Conservation (phyloP, 2,329 filamentous ascomycete species). For the Fusarium sp. region DNA sequence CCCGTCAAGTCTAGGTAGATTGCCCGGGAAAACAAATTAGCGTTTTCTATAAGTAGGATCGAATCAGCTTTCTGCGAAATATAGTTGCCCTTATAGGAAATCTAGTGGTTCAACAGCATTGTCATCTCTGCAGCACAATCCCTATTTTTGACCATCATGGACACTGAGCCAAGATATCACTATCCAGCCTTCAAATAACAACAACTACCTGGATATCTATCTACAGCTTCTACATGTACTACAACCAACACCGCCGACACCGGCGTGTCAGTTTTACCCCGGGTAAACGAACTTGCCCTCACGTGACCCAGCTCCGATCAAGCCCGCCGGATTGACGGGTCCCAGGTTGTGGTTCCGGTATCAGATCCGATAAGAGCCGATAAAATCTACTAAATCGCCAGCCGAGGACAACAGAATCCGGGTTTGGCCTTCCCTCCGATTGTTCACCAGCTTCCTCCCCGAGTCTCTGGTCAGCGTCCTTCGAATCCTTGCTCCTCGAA, state of each 20-base stretch:
- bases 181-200: no score
- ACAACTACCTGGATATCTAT: no score
- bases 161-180: no score
- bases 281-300: not conserved
- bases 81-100: no score
- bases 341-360: not conserved
- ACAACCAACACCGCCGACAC: not conserved
- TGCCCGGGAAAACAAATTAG: not conserved
- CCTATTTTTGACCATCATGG: no score
- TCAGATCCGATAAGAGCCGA: conserved; percentile 20
- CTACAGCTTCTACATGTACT: not conserved
- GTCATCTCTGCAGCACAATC: no score
- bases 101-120: no score
- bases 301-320: not conserved
- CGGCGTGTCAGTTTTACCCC: not conserved
- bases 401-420: conserved; percentile 23
- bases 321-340: not conserved
- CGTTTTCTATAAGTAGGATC: no score
- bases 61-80: no score
- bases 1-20: not conserved
- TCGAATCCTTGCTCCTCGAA: conserved; percentile 2
- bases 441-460: conserved; percentile 10
- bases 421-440: conserved; percentile 23
- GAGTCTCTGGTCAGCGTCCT: not conserved
- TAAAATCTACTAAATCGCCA: conserved; percentile 23